Base-by-base conservation (phyloP, 768 basidiomycete species). In the Piloderma croceum region DNA sequence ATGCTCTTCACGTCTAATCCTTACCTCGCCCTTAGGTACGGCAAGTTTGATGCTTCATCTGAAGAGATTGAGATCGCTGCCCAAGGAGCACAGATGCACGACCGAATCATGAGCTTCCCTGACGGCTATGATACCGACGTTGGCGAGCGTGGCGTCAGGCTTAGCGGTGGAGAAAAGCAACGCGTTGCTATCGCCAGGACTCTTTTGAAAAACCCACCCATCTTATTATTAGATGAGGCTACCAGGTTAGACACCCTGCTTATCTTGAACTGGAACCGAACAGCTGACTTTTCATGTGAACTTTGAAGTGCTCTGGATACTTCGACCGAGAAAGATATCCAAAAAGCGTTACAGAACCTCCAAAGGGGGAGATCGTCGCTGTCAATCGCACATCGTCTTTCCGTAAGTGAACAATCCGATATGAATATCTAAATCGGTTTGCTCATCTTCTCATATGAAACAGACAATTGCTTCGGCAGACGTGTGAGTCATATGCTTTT, bases 111-210 rank as follows among this genome's bases (percentile, higher is more conserved):
- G 62, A 68, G 71, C 31, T 93, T 93, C 76, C 83, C 89, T 4
- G 88, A 90, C 43, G 79, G 76, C 6, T 93, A 92, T 57, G 74
- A 86, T 23, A 93, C 91, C 17, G 79, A 82, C 51, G 81, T 92
- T 23, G 91, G 91, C n/a, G 91, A 93, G 62, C 72, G 91, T 18
- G 91, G 90, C 15, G 77, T 92, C 13, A 65, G 90, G 31, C 63
- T 93, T 24, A 83, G 79, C 44, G 91, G 90, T 3, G 91, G 91
- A 7, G 90, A 93, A 67, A 90, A 90, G 63, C 89, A 92, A 58
- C 73, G 90, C 15, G 86, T 91, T 2, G 83, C 89, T 5, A 88
- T 94, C 55, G 90, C 90, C 0, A 66, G 90, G 40, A 91, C 89
- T 6, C 69, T 93, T 32, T 60, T 94, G 37, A 92, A 92, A 69